Conservation (phyloP, 208 protist species). For the Zelonia costaricensis region DNA sequence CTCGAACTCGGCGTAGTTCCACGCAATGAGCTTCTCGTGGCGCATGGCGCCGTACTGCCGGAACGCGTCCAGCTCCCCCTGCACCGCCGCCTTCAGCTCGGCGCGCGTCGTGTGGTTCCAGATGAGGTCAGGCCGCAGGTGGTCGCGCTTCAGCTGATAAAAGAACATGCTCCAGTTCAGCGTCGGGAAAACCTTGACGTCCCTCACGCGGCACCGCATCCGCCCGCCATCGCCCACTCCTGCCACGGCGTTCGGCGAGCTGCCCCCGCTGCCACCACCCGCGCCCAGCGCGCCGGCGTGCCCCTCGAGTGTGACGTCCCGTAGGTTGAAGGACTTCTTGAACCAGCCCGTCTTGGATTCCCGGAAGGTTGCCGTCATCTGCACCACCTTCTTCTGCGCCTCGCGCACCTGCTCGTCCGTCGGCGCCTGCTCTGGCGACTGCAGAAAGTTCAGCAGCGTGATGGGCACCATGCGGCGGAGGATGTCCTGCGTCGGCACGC, state of each 20-base stretch:
- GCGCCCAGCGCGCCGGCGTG: neutral
- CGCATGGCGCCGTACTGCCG: conserved; percentile 45
- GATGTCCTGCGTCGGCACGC: conserved; percentile 78
- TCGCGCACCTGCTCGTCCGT: conserved; percentile 58
- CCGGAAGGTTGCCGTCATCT: conserved; percentile 54
- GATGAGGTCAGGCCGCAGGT: conserved; percentile 90
- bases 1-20: conserved; percentile 95
- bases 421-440: conserved; percentile 64
- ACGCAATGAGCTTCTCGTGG: conserved; percentile 53
- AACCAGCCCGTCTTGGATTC: conserved; percentile 78
- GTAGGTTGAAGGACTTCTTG: conserved; percentile 80
- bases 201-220: conserved; percentile 36
- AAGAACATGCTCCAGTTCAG: conserved; percentile 95
- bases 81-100: conserved; percentile 87
- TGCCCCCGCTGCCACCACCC: neutral
- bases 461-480: conserved; percentile 88
- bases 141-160: conserved; percentile 82
- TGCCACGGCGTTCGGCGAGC: neutral
- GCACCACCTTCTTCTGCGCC: conserved; percentile 47
- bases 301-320: conserved; percentile 24
- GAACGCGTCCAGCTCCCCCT: conserved; percentile 81
- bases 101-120: conserved; percentile 93
- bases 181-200: conserved; percentile 57
- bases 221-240: conserved; percentile 25
- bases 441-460: conserved; percentile 82